Percentiles rank a stretch among this genome's conserved stretches.
Conservation (phyloP, 208 protist species). For the Acanthamoeba divionensis region DNA sequence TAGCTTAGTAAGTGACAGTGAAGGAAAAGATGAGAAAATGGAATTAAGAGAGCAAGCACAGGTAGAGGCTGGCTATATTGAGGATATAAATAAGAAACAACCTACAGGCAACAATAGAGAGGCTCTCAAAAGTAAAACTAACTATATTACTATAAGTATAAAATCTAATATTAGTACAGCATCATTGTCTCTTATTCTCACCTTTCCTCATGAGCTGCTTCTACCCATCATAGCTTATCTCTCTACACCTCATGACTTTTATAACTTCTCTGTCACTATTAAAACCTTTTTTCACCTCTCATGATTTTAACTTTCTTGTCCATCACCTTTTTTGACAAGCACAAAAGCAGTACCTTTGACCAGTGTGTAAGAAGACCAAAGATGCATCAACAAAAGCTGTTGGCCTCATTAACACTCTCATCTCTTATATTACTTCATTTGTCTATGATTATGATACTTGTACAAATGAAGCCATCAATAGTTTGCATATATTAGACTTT, state of each 20-base stretch:
- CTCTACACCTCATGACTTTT: neutral
- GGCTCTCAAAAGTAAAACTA: neutral
- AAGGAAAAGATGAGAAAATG: neutral
- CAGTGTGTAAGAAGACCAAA: neutral
- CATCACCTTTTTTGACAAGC: neutral
- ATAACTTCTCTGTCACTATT: neutral
- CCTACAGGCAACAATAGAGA: too few relatives aligned
- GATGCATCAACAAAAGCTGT: neutral
- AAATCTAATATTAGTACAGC: neutral
- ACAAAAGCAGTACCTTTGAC: neutral
- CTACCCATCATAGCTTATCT: neutral
- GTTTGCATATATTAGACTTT: neutral
- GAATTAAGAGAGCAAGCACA: neutral
- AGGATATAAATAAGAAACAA: too few relatives aligned
- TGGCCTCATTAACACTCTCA: neutral
- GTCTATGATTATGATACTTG: neutral
- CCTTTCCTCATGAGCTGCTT: neutral
- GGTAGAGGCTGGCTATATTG: too few relatives aligned
- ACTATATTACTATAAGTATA: neutral
- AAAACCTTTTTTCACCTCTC: neutral
- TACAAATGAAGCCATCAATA: neutral
- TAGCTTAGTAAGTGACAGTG: neutral
- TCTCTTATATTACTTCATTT: neutral
- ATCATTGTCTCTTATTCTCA: neutral
- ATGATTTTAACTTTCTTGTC: neutral